These are phyloP conservation scores for Corynascus novoguineensis DNA, from an alignment of 495 filamentous ascomycete genomes.

Conservation along the genomic window DNA sequence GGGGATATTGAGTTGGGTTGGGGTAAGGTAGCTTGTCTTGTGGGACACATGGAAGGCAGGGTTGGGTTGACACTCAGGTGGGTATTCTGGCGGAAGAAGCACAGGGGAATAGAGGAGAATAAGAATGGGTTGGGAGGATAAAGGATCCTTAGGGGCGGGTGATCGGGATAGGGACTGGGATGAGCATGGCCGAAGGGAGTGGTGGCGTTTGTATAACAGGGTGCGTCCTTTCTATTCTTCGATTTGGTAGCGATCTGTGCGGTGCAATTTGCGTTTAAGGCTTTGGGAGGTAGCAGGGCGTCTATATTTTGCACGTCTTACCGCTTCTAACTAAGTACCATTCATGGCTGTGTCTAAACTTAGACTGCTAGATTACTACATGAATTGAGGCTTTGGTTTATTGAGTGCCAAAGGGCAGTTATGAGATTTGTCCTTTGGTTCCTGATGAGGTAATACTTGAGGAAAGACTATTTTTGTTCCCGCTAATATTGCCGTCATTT, in stretches of 20 bases:
- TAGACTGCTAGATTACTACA: no score
- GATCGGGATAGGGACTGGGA: background rate
- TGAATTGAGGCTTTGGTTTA: no score
- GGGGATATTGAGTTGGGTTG: background rate
- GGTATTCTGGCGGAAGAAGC: background rate
- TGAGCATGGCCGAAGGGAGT: background rate
- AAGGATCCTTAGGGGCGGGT: background rate
- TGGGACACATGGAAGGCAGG: background rate
- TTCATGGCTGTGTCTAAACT: no score
- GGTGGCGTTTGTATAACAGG: constrained; percentile 7
- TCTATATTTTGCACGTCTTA: no score
- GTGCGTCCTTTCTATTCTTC: background rate
- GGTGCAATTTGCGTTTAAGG: no score
- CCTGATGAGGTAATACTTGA: no score
- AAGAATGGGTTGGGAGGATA: background rate
- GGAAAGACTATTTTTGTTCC: no score
- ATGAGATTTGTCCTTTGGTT: no score
- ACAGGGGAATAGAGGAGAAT: background rate
- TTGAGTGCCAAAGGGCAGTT: no score
- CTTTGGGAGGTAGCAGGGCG: no score
- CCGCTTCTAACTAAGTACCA: no score
- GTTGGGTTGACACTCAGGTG: background rate
- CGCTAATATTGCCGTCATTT: no score
- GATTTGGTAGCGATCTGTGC: background rate
- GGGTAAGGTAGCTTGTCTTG: background rate